These are phyloP conservation scores for Sugiyamaella chiloensis DNA, from an alignment of 805 yeast species.

Conservation along the genomic window DNA sequence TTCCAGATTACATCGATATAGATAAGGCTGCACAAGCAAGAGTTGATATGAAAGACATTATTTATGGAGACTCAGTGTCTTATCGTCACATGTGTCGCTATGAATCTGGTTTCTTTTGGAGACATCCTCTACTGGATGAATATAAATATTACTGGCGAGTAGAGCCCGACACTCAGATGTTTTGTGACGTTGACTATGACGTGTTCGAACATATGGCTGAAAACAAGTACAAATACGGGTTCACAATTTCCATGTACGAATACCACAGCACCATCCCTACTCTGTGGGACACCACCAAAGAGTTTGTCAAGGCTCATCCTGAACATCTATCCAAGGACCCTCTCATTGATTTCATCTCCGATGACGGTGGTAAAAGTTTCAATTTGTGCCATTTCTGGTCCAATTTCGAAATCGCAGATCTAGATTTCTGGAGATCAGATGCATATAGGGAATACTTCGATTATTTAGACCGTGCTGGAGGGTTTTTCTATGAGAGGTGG, in stretches of 20 bases:
- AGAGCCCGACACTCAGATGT: slow-evolving; percentile 73
- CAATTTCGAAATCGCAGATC: slow-evolving; percentile 61
- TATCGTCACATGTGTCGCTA: slow-evolving; percentile 90
- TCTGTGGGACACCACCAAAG: slow-evolving; percentile 68
- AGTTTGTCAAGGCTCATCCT: slow-evolving; percentile 59
- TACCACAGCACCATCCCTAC: slow-evolving; percentile 67
- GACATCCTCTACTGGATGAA: slow-evolving; percentile 59
- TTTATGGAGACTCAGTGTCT: slow-evolving; percentile 70
- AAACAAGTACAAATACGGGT: slow-evolving; percentile 68
- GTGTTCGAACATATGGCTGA: slow-evolving; percentile 77
- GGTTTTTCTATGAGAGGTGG: slow-evolving; percentile 74
- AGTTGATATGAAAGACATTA: slow-evolving; percentile 56
- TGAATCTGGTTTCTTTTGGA: slow-evolving; percentile 79
- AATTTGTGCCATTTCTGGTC: slow-evolving; percentile 84
- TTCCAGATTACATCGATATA: slow-evolving; percentile 75
- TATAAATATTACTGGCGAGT: slow-evolving; percentile 93
- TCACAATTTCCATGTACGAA: slow-evolving; percentile 70
- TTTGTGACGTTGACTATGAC: slow-evolving; percentile 77
- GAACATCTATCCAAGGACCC: slow-evolving; percentile 56
- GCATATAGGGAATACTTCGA: slow-evolving; percentile 54
- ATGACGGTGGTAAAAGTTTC: slow-evolving; percentile 64
- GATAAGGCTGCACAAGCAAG: slow-evolving; percentile 64
- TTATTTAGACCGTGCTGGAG: slow-evolving; percentile 55
- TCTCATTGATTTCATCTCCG: slow-evolving; percentile 65
- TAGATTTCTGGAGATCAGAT: slow-evolving; percentile 55